Evolutionary conservation across 1,284 basidiomycete species (phyloP).

Genomic region (Trametes polyzona): DNA sequence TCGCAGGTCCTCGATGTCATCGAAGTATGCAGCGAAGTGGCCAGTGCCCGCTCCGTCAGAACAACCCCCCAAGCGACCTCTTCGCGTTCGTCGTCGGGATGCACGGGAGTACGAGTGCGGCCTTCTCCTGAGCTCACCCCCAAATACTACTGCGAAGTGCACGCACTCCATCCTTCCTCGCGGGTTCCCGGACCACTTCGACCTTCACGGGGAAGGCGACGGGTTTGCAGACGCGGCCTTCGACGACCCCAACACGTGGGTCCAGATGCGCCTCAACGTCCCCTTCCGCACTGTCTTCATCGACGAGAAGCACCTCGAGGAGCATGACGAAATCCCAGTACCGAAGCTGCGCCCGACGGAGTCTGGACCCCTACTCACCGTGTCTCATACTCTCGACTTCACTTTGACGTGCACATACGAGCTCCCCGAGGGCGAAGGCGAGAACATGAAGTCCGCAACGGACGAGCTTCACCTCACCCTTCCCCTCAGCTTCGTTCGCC

Average conservation of each 20-base stretch:
- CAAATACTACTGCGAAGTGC: conserved; percentile 34
- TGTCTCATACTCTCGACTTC: conserved; percentile 59
- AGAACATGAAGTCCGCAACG: conserved; percentile 27
- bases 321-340: conserved; percentile 30
- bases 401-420: conserved; percentile 60
- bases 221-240: conserved; percentile 42
- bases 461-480: conserved; percentile 49
- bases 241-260: conserved; percentile 15
- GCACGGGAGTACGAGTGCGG: conserved; percentile 58
- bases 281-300: conserved; percentile 22
- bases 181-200: conserved; percentile 46
- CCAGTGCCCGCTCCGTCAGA: conserved; percentile 55
- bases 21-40: conserved; percentile 47
- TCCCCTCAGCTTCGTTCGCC: conserved; percentile 57
- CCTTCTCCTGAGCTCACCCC: conserved; percentile 37
- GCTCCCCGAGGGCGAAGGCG: conserved; percentile 38
- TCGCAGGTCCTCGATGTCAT: conserved; percentile 44
- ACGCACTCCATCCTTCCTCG: conserved; percentile 59
- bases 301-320: conserved; percentile 25
- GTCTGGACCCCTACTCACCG: conserved; percentile 58
- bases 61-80: conserved; percentile 65
- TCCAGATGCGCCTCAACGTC: conserved; percentile 22
- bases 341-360: conserved; percentile 53
- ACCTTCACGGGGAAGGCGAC: conserved; percentile 44
- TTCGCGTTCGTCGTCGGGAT: conserved; percentile 36